Evolutionary conservation across 2,329 filamentous ascomycete genomes (phyloP).

Genomic region (Huntiella bhutanensis): DNA sequence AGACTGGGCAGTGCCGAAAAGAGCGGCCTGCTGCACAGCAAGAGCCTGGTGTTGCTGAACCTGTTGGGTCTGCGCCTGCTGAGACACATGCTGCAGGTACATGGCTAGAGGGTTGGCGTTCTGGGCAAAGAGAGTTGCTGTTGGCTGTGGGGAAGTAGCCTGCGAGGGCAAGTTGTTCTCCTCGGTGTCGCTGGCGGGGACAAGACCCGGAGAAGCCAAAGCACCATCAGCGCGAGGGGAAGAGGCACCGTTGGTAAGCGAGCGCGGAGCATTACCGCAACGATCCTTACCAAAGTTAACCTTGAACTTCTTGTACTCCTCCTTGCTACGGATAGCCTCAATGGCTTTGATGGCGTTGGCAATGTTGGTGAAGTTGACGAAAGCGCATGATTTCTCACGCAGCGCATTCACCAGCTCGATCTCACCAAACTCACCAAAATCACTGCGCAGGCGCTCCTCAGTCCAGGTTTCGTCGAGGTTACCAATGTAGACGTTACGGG

Average conservation of each 20-base stretch:
- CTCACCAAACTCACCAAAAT: constrained; percentile 94
- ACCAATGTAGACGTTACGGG: constrained; percentile 95
- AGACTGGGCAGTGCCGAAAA: constrained; percentile 56
- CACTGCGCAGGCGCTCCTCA: constrained; percentile 83
- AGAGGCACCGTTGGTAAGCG: constrained; percentile 49
- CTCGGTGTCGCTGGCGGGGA: constrained; percentile 15
- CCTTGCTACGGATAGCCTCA: constrained; percentile 80
- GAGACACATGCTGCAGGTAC: constrained; percentile 71
- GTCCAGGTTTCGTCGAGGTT: constrained; percentile 96
- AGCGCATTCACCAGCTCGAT: constrained; percentile 95
- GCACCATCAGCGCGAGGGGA: constrained; percentile 47
- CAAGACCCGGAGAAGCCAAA: constrained; percentile 36
- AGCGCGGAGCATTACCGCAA: constrained; percentile 87
- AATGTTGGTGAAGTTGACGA: constrained; percentile 99
- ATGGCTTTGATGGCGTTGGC: constrained; percentile 99
- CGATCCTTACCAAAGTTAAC: constrained; percentile 99
- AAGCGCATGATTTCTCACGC: constrained; percentile 96
- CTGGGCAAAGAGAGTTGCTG: constrained; percentile 59
- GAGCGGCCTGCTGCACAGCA: constrained; percentile 56
- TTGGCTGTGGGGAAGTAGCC: constrained; percentile 38
- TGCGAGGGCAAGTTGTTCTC: constrained; percentile 34
- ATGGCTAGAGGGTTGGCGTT: constrained; percentile 80
- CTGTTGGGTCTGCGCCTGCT: constrained; percentile 54
- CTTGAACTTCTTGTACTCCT: constrained; percentile 97
- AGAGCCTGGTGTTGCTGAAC: constrained; percentile 55